Evolutionary conservation across 1,284 basidiomycete species (phyloP).

Genomic region (Ganoderma boninense): DNA sequence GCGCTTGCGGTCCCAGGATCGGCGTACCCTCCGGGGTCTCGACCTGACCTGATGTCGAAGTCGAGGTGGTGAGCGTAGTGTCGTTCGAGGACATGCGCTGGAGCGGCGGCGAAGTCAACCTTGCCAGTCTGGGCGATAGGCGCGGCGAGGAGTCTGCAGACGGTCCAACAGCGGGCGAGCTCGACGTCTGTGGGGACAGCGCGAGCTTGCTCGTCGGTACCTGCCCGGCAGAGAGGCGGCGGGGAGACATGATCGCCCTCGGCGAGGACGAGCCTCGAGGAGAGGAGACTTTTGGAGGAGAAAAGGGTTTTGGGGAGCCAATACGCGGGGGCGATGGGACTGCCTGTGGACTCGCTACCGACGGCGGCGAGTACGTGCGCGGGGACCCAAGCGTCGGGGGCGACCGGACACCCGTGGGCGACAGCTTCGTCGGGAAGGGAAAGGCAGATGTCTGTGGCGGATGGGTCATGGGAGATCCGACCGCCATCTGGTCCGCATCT

Average conservation of each 20-base stretch:
- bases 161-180: conserved; percentile 37
- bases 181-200: conserved; percentile 31
- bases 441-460: conserved; percentile 26
- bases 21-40: conserved; percentile 38
- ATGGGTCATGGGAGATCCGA: conserved; percentile 30
- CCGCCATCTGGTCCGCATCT: conserved; percentile 39
- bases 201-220: conserved; percentile 35
- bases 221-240: conserved; percentile 30
- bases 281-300: conserved; percentile 33
- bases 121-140: conserved; percentile 36
- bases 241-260: conserved; percentile 26
- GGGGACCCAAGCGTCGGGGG: conserved; percentile 44
- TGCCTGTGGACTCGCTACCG: conserved; percentile 33
- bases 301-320: conserved; percentile 20
- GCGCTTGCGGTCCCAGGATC: conserved; percentile 24
- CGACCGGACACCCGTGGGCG: conserved; percentile 44
- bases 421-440: conserved; percentile 41
- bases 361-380: conserved; percentile 44
- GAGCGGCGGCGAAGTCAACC: conserved; percentile 36
- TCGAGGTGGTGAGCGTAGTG: conserved; percentile 46
- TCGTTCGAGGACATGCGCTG: conserved; percentile 44
- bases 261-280: conserved; percentile 28
- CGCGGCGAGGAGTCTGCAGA: conserved; percentile 33
- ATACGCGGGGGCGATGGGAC: conserved; percentile 30
- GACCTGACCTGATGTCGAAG: conserved; percentile 57